Evolutionary conservation across 768 basidiomycete species (phyloP).

Genomic region (Lactarius hengduanensis): DNA sequence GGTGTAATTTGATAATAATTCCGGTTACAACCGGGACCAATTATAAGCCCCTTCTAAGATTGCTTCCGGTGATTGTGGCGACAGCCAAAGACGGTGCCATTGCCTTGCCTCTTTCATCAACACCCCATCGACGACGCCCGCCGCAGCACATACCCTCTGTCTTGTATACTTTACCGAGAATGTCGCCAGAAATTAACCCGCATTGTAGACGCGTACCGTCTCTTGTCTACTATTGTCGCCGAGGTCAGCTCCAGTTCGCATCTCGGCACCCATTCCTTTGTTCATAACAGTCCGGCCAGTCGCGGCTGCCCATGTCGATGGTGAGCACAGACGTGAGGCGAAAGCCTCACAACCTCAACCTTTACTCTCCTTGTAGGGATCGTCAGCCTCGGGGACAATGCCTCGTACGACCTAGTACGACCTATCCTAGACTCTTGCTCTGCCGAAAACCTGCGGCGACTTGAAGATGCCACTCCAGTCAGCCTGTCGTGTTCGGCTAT

Average conservation of each 20-base stretch:
- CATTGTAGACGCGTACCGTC: constrained; percentile 50
- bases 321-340: constrained; percentile 40
- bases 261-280: constrained; percentile 15
- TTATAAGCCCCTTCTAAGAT: no score
- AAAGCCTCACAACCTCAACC: not conserved
- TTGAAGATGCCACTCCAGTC: constrained; percentile 73
- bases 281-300: constrained; percentile 40
- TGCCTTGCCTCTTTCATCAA: not conserved
- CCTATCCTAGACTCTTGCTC: constrained; percentile 75
- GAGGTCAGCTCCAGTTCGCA: constrained; percentile 47
- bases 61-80: not conserved
- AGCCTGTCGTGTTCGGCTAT: constrained; percentile 31
- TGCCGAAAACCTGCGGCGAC: constrained; percentile 61
- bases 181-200: constrained; percentile 37
- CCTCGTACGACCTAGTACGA: constrained; percentile 63
- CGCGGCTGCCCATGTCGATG: constrained; percentile 57
- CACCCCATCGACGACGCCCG: constrained; percentile 9
- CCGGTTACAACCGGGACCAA: no score
- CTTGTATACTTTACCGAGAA: constrained; percentile 33
- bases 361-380: constrained; percentile 47
- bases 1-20: no score
- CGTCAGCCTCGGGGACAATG: constrained; percentile 57
- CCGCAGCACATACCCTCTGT: constrained; percentile 13
- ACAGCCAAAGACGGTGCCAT: not conserved
- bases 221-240: constrained; percentile 69